phyloP scores from a whole-genome alignment of 306 rosid species.

The Datisca glomerata region DNA sequence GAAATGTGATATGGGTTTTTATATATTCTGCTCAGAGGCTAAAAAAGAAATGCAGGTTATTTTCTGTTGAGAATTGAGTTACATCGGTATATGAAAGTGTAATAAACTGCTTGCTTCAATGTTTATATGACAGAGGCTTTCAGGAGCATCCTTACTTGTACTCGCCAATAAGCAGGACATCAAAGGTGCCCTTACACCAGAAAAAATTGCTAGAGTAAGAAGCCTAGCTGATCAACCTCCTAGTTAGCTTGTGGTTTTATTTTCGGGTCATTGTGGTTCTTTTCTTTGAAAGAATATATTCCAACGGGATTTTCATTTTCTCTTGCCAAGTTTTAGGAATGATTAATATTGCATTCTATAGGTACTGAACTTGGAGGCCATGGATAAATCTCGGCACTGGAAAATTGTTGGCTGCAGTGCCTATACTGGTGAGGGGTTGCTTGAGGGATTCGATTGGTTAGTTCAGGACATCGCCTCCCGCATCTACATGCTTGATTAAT shows the following conservation, averaged over 20 bases:
- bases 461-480: slow-evolving; percentile 83
- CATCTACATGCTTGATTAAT: slow-evolving; percentile 48
- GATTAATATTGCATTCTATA: slow-evolving; percentile 9
- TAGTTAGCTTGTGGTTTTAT: background rate
- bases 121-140: slow-evolving; percentile 47
- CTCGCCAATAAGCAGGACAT: slow-evolving; percentile 93
- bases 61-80: too few species aligned
- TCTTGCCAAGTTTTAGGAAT: too few species aligned
- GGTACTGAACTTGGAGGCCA: slow-evolving; percentile 70
- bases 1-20: too few species aligned
- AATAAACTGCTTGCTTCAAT: slow-evolving; percentile 4
- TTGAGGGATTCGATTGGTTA: slow-evolving; percentile 82
- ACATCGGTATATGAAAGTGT: background rate
- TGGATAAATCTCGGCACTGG: slow-evolving; percentile 78
- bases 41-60: too few species aligned
- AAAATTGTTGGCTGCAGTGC: slow-evolving; percentile 78
- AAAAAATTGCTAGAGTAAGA: slow-evolving; percentile 65
- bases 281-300: background rate
- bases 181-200: slow-evolving; percentile 65
- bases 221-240: slow-evolving; percentile 2
- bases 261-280: too few species aligned
- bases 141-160: slow-evolving; percentile 76
- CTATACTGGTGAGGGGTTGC: slow-evolving; percentile 63
- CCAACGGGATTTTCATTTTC: background rate
- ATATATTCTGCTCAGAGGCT: too few species aligned